Percentiles rank a stretch among this genome's conserved stretches.
Evolutionary conservation across 1,139 yeast species (phyloP).

Genomic region (Diutina scorzettiae): DNA sequence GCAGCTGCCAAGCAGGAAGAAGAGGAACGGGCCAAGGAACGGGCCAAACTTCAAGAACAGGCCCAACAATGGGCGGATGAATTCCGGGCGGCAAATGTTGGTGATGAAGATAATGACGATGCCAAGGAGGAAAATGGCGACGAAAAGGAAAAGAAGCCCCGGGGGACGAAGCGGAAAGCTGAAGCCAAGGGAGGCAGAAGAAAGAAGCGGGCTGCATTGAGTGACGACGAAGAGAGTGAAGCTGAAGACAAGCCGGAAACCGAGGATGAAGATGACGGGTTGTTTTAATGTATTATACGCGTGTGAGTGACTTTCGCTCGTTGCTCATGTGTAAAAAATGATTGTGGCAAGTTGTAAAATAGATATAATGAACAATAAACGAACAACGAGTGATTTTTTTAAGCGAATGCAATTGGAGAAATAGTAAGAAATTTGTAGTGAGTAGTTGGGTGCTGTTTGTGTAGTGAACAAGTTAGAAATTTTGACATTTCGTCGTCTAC

Average conservation of each 20-base stretch:
- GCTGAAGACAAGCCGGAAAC: constrained; percentile 1
- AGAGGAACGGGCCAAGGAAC: constrained; percentile 51
- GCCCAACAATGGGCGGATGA: constrained; percentile 74
- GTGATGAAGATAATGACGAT: constrained; percentile 21
- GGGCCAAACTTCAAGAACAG: constrained; percentile 63
- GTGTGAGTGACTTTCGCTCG: too few species aligned
- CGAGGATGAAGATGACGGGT: not conserved
- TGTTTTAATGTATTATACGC: too few species aligned
- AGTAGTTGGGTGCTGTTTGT: too few species aligned
- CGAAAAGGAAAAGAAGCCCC: constrained; percentile 12
- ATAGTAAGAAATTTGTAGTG: too few species aligned
- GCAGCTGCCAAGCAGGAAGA: constrained; percentile 32
- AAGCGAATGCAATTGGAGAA: too few species aligned
- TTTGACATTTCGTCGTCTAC: too few species aligned
- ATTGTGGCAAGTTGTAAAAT: too few species aligned
- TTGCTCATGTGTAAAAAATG: too few species aligned
- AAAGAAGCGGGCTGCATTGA: not conserved
- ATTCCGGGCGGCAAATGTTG: constrained; percentile 21
- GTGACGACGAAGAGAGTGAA: constrained; percentile 3
- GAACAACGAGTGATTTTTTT: too few species aligned
- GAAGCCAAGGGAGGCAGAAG: not conserved
- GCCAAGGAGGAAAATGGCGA: constrained; percentile 21
- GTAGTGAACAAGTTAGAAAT: too few species aligned
- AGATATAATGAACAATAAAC: too few species aligned
- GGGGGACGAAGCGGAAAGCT: constrained; percentile 5